These are phyloP conservation scores for Letharia lupina DNA, from an alignment of 495 filamentous ascomycete species.

Conservation along the genomic window DNA sequence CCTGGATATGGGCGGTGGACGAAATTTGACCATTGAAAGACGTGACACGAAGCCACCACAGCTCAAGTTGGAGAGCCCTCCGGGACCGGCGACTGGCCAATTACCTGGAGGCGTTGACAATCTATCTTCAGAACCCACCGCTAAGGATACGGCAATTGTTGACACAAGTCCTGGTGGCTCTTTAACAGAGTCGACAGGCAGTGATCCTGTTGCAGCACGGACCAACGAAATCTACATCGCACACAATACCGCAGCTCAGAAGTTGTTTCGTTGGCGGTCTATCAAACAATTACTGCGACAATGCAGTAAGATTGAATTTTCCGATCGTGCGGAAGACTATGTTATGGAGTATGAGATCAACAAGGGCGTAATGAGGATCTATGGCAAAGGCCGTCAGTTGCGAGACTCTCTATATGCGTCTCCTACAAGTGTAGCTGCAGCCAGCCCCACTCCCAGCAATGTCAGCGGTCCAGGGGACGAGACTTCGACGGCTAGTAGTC, in stretches of 20 bases:
- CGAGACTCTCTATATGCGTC: conserved; percentile 16
- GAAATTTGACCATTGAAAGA: conserved; percentile 7
- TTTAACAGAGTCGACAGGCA: conserved; percentile 19
- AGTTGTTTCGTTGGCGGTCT: conserved; percentile 62
- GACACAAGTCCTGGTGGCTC: conserved; percentile 20
- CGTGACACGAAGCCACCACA: conserved; percentile 8
- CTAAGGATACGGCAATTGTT: conserved; percentile 13
- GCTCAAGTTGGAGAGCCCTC: conserved; percentile 11
- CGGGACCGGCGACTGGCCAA: conserved; percentile 3
- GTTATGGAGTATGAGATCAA: conserved; percentile 68
- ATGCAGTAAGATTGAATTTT: conserved; percentile 27
- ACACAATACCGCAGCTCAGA: conserved; percentile 74
- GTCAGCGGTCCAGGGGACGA: conserved; percentile 29
- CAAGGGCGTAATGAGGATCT: conserved; percentile 66
- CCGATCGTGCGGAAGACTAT: conserved; percentile 49
- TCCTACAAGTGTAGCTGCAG: conserved; percentile 20
- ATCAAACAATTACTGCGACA: conserved; percentile 49
- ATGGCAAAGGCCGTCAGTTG: conserved; percentile 71
- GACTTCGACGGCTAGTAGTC: conserved; percentile 24
- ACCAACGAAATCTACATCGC: conserved; percentile 52
- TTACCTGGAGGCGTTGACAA: not conserved
- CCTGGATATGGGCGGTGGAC: conserved; percentile 7
- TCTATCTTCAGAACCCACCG: not conserved
- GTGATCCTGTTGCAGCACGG: conserved; percentile 14
- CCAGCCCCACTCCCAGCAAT: conserved; percentile 27